These are phyloP conservation scores for Teratosphaeria destructans DNA, from an alignment of 2,329 filamentous ascomycete genomes.

Conservation along the genomic window DNA sequence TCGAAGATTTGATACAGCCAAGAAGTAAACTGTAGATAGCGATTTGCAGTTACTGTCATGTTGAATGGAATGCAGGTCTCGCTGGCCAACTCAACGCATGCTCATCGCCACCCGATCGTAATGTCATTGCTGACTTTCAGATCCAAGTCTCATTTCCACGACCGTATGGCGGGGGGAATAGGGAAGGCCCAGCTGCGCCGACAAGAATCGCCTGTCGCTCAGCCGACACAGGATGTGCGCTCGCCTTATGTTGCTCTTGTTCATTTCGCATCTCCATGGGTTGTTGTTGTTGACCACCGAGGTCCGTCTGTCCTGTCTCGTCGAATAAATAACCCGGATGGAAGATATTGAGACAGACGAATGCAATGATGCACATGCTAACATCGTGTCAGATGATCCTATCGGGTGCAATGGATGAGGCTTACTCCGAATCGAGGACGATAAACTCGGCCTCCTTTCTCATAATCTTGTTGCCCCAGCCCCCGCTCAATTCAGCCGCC, in stretches of 20 bases:
- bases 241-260: neutral
- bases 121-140: neutral
- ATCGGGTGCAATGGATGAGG: neutral
- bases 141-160: neutral
- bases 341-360: constrained; percentile 20
- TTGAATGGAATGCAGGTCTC: neutral
- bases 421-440: constrained; percentile 20
- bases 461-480: constrained; percentile 18
- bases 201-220: neutral
- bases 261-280: neutral
- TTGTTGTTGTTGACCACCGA: neutral
- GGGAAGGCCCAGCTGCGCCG: neutral
- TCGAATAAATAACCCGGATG: constrained; percentile 23
- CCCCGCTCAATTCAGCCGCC: constrained; percentile 20
- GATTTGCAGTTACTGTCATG: neutral
- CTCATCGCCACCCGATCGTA: neutral
- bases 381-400: neutral
- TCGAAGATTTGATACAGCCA: constrained; percentile 47
- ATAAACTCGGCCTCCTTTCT: constrained; percentile 18
- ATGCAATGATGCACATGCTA: constrained; percentile 8
- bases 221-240: neutral
- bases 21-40: constrained; percentile 40
- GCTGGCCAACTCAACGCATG: neutral
- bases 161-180: neutral
- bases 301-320: neutral